These are phyloP conservation scores for Calocera viscosa DNA, from an alignment of 768 basidiomycete genomes.

Conservation along the genomic window DNA sequence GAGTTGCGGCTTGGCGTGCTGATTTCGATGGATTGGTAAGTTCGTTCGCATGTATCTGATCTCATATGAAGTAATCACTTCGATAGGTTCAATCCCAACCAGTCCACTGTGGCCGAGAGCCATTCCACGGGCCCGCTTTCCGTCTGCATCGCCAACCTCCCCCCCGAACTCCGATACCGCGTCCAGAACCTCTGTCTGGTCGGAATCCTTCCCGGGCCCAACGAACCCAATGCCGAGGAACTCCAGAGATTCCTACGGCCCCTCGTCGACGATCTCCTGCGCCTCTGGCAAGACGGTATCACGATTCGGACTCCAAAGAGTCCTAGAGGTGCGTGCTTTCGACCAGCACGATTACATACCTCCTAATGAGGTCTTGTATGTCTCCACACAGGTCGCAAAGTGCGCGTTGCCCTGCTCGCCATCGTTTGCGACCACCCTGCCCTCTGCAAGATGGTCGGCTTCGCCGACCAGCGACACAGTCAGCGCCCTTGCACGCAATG, in stretches of 20 bases:
- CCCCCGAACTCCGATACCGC: not conserved
- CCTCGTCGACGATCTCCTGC: conserved; percentile 24
- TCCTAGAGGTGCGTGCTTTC: too few species aligned
- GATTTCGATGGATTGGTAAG: conserved; percentile 7
- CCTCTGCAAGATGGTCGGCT: too few species aligned
- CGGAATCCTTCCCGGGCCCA: conserved; percentile 23
- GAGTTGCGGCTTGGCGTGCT: conserved; percentile 3
- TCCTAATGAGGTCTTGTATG: not conserved
- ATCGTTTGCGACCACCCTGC: too few species aligned
- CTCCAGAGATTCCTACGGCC: conserved; percentile 23
- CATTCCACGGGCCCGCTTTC: conserved; percentile 18
- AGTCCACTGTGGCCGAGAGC: conserved; percentile 24
- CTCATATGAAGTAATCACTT: too few species aligned
- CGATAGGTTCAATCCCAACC: not conserved
- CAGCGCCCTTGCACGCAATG: too few species aligned
- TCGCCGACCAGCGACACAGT: too few species aligned
- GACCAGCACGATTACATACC: too few species aligned
- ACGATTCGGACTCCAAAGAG: too few species aligned
- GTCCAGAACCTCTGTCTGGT: conserved; percentile 18
- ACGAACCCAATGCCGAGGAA: conserved; percentile 23
- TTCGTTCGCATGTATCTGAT: too few species aligned
- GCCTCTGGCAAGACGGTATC: conserved; percentile 23
- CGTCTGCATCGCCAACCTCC: conserved; percentile 9
- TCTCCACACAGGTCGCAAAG: too few species aligned
- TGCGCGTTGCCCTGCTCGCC: too few species aligned